A percentile compares a stretch with the other conserved stretches of the same genome.
Evolutionary conservation across 2,329 filamentous ascomycete genomes (phyloP).

Genomic region (Ophiocordyceps robertsii): DNA sequence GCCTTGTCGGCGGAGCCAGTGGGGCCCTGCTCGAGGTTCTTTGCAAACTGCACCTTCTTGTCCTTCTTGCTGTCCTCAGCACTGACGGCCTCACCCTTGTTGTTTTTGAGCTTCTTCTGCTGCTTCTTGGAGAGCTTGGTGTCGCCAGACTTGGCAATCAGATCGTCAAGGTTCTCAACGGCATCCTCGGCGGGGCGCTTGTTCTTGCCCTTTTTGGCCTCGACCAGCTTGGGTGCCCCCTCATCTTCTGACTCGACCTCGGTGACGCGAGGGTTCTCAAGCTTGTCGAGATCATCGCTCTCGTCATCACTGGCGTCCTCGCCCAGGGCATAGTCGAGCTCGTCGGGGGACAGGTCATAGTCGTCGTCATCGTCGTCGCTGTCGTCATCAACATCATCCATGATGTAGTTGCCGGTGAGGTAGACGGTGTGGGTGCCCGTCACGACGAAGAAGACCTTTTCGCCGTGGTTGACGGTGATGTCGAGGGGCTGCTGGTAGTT

Average conservation of each 20-base stretch:
- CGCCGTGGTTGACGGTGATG: slow-evolving; percentile 78
- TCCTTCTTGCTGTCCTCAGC: slow-evolving; percentile 47
- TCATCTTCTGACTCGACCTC: slow-evolving; percentile 76
- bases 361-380: slow-evolving; percentile 57
- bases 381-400: slow-evolving; percentile 52
- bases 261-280: slow-evolving; percentile 68
- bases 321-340: slow-evolving; percentile 58
- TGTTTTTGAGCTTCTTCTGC: slow-evolving; percentile 97
- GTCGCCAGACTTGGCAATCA: slow-evolving; percentile 68
- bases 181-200: slow-evolving; percentile 75
- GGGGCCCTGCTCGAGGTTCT: slow-evolving; percentile 95
- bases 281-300: slow-evolving; percentile 63
- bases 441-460: slow-evolving; percentile 86
- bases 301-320: slow-evolving; percentile 63
- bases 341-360: slow-evolving; percentile 72
- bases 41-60: slow-evolving; percentile 98
- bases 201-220: slow-evolving; percentile 66
- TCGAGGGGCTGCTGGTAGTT: slow-evolving; percentile 92
- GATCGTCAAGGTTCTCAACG: slow-evolving; percentile 58
- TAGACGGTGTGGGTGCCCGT: slow-evolving; percentile 80
- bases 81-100: slow-evolving; percentile 75
- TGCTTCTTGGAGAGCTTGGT: slow-evolving; percentile 88
- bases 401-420: slow-evolving; percentile 92
- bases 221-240: slow-evolving; percentile 49
- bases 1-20: slow-evolving; percentile 50